Percentiles rank a stretch among this genome's conserved stretches.
These are phyloP conservation scores for Byssothecium circinans DNA, from an alignment of 2,329 filamentous ascomycete species.

Conservation along the genomic window DNA sequence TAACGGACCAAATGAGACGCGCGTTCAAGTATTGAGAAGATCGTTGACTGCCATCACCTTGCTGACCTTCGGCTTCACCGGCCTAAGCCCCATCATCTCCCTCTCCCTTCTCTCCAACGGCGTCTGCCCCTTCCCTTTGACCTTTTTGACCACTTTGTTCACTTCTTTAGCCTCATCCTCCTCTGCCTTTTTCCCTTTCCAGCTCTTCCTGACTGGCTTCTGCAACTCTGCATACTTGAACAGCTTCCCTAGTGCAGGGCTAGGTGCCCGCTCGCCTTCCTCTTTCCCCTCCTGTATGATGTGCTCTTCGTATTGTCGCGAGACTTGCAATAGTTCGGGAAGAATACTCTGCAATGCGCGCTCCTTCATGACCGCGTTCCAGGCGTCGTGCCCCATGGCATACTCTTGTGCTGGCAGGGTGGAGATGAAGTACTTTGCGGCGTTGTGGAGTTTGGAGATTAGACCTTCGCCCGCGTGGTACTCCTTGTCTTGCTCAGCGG, in stretches of 20 bases:
- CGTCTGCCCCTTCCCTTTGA: background rate
- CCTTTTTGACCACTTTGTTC: background rate
- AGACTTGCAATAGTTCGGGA: background rate
- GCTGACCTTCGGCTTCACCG: background rate
- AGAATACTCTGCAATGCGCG: background rate
- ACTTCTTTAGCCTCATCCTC: background rate
- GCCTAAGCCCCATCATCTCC: background rate
- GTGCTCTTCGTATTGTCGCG: background rate
- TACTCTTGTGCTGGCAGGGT: background rate
- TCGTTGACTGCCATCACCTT: background rate
- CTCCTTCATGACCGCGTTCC: background rate
- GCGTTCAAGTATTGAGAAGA: background rate
- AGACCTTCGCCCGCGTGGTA: background rate
- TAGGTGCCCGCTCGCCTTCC: background rate
- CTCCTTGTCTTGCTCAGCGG: background rate
- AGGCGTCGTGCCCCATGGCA: background rate
- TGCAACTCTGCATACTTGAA: background rate
- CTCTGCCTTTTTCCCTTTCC: background rate
- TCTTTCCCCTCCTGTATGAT: background rate
- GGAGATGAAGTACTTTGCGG: constrained; percentile 1
- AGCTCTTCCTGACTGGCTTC: background rate
- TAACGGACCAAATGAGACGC: background rate
- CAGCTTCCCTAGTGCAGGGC: background rate
- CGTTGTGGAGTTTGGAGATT: background rate
- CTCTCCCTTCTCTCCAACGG: background rate